These are phyloP conservation scores for Microascus cirrosus DNA, from an alignment of 2,329 filamentous ascomycete species.

Conservation along the genomic window DNA sequence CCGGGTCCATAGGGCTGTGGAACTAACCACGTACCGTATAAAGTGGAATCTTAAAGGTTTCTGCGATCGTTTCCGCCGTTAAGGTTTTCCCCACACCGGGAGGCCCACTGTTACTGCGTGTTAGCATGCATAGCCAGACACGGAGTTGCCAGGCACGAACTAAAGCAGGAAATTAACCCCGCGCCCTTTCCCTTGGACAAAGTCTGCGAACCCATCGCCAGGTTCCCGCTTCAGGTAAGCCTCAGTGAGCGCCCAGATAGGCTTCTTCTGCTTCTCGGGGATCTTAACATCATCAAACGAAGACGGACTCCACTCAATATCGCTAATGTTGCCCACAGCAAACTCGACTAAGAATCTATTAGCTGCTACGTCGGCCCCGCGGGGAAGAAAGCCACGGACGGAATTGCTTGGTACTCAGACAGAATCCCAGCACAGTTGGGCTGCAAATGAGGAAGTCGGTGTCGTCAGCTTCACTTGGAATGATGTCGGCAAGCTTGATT, in stretches of 20 bases:
- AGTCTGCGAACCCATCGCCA: background rate
- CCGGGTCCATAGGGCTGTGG: background rate
- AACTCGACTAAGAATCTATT: background rate
- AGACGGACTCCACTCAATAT: background rate
- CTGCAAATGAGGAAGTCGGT: background rate
- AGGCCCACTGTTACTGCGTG: background rate
- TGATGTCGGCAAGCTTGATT: background rate
- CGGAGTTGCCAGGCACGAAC: background rate
- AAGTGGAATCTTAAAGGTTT: background rate
- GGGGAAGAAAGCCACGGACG: background rate
- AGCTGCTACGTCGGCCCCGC: background rate
- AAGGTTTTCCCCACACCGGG: background rate
- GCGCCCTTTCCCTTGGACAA: background rate
- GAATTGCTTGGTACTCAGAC: background rate
- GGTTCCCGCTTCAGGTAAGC: background rate
- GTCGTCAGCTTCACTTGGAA: background rate
- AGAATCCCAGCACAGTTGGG: background rate
- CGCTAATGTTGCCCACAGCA: background rate
- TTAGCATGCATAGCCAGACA: background rate
- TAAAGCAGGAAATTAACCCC: background rate
- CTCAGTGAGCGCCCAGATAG: background rate
- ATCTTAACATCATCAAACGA: background rate
- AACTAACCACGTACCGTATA: background rate
- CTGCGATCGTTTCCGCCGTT: background rate
- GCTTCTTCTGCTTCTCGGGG: background rate